phyloP scores from a whole-genome alignment of 257 asterid genomes.

The Ophiorrhiza pumila region DNA sequence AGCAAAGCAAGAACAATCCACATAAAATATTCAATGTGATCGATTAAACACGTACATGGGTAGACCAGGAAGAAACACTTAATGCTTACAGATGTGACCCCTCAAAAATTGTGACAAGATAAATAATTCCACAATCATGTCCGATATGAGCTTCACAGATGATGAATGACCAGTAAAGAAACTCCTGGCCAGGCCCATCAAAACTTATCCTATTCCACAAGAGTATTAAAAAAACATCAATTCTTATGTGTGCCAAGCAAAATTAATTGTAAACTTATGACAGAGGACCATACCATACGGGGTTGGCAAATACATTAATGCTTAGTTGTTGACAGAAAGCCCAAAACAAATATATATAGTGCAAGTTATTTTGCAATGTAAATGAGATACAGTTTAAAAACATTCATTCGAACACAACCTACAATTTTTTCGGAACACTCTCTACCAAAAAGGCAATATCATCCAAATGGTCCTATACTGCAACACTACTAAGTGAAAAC shows the following conservation, averaged over 20 bases:
- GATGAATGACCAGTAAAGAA: background rate
- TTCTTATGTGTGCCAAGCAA: background rate
- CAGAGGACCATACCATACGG: background rate
- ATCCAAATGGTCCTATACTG: background rate
- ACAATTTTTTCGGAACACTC: background rate
- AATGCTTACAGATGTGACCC: background rate
- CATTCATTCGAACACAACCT: background rate
- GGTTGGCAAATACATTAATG: background rate
- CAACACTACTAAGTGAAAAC: background rate
- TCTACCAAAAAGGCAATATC: background rate
- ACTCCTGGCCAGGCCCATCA: background rate
- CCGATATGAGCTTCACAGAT: background rate
- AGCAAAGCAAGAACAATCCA: background rate
- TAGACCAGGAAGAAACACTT: background rate
- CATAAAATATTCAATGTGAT: background rate
- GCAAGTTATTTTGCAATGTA: background rate
- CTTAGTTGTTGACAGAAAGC: background rate
- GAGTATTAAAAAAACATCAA: background rate
- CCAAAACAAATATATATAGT: background rate
- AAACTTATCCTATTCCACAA: background rate
- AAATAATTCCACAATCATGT: background rate
- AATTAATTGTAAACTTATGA: background rate
- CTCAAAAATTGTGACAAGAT: background rate
- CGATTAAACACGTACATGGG: background rate
- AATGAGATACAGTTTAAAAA: background rate